Conservation (phyloP, 305 asterid species). For the Fraxinus floribunda region DNA sequence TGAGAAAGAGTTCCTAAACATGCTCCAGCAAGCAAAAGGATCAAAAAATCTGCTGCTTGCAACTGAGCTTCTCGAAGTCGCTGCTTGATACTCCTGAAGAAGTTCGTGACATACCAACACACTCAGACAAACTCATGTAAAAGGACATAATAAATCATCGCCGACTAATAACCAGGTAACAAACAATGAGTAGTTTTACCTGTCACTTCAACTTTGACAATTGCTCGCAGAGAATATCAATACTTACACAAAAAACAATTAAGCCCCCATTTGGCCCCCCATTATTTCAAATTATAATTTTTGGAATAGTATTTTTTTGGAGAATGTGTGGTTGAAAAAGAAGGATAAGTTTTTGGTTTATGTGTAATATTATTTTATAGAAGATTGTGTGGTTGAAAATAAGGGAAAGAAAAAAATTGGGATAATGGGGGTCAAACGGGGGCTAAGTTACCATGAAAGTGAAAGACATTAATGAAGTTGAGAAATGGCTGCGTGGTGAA, state of each 20-base stretch:
- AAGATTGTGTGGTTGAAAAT: too few species aligned
- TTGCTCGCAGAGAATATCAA: neutral
- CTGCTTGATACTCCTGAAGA: constrained; percentile 73
- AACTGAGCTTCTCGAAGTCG: constrained; percentile 86
- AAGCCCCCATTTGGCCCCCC: too few species aligned
- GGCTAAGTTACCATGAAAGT: neutral
- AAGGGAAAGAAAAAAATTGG: too few species aligned
- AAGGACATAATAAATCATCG: neutral
- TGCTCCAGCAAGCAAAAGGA: constrained; percentile 96
- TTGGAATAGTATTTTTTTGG: too few species aligned
- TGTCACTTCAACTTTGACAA: neutral
- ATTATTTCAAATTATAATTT: too few species aligned
- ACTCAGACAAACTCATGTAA: constrained; percentile 5
- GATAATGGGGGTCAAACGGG: too few species aligned
- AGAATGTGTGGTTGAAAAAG: too few species aligned
- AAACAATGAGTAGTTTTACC: neutral
- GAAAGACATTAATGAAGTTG: neutral
- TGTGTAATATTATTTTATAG: too few species aligned
- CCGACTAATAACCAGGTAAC: neutral
- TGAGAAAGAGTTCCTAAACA: constrained; percentile 90
- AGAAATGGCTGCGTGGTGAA: neutral
- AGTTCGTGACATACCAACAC: constrained; percentile 17
- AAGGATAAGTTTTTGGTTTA: too few species aligned
- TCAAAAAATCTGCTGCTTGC: constrained; percentile 90
- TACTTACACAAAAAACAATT: neutral